A percentile compares a stretch with the other conserved stretches of the same genome.
These are phyloP conservation scores for Rosa lucieae DNA, from an alignment of 306 rosid genomes.

Conservation along the genomic window DNA sequence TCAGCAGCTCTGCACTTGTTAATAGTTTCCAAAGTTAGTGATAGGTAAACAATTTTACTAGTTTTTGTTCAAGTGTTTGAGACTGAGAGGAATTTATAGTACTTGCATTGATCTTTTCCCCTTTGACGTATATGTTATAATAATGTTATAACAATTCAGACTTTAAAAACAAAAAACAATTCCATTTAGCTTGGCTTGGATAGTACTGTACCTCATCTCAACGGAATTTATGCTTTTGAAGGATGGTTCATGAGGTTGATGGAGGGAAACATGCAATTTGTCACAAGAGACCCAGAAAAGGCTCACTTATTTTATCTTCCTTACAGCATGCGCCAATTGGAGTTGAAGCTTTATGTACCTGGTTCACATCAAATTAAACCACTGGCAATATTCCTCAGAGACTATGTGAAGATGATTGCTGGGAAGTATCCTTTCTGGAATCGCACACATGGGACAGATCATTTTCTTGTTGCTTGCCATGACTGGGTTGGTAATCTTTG, in stretches of 20 bases:
- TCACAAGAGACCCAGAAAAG: constrained; percentile 77
- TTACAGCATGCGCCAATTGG: constrained; percentile 90
- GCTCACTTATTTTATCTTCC: constrained; percentile 97
- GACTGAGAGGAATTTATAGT: too few relatives aligned
- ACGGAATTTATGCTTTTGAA: constrained; percentile 97
- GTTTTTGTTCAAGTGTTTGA: too few relatives aligned
- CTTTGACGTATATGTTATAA: too few relatives aligned
- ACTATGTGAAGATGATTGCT: constrained; percentile 78
- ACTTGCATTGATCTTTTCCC: too few relatives aligned
- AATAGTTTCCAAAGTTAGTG: too few relatives aligned
- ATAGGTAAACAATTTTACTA: too few relatives aligned
- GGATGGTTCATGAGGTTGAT: constrained; percentile 97
- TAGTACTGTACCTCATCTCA: constrained; percentile 66
- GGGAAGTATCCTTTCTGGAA: constrained; percentile 93
- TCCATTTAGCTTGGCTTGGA: too few relatives aligned
- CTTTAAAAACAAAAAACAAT: too few relatives aligned
- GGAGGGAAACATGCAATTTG: constrained; percentile 78
- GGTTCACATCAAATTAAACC: constrained; percentile 83
- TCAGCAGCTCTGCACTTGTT: too few relatives aligned
- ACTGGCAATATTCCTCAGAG: constrained; percentile 65
- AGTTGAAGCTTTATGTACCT: constrained; percentile 63
- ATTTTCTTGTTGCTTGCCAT: constrained; percentile 98
- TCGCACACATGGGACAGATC: constrained; percentile 85
- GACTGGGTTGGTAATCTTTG: constrained; percentile 67
- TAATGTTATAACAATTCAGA: too few relatives aligned